These are phyloP conservation scores for Capronia coronata DNA, from an alignment of 2,329 filamentous ascomycete genomes.

Conservation along the genomic window DNA sequence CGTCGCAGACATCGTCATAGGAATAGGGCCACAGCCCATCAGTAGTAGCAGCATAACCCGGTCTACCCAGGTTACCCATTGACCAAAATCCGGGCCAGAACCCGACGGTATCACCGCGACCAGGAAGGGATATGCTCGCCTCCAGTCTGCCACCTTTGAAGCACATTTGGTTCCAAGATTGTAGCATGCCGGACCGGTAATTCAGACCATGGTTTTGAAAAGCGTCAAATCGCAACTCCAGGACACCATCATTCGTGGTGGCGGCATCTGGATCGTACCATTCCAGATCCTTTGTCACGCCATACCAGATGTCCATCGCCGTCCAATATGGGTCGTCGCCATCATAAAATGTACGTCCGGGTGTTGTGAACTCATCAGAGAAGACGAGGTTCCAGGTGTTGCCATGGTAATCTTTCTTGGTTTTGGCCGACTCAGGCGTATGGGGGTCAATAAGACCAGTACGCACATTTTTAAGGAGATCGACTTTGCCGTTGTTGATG, in stretches of 20 bases:
- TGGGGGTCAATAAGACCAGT: slow-evolving; percentile 59
- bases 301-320: slow-evolving; percentile 65
- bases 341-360: slow-evolving; percentile 63
- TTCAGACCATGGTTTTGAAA: slow-evolving; percentile 60
- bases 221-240: slow-evolving; percentile 59
- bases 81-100: slow-evolving; percentile 73
- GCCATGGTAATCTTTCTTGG: slow-evolving; percentile 53
- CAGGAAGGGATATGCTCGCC: slow-evolving; percentile 63
- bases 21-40: slow-evolving; percentile 71
- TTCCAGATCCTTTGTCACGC: slow-evolving; percentile 63
- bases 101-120: slow-evolving; percentile 58
- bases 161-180: slow-evolving; percentile 67
- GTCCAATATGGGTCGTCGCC: slow-evolving; percentile 64
- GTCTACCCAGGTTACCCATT: slow-evolving; percentile 65
- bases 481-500: slow-evolving; percentile 45
- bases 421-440: slow-evolving; percentile 54
- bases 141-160: slow-evolving; percentile 66
- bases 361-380: slow-evolving; percentile 64
- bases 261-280: slow-evolving; percentile 66
- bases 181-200: slow-evolving; percentile 66
- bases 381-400: slow-evolving; percentile 60
- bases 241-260: slow-evolving; percentile 54
- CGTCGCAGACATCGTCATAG: slow-evolving; percentile 62
- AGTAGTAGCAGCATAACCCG: slow-evolving; percentile 62
- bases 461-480: slow-evolving; percentile 56